These are phyloP conservation scores for Fragilariopsis cylindrus DNA, from an alignment of 108 stramenopile species.

Conservation along the genomic window DNA sequence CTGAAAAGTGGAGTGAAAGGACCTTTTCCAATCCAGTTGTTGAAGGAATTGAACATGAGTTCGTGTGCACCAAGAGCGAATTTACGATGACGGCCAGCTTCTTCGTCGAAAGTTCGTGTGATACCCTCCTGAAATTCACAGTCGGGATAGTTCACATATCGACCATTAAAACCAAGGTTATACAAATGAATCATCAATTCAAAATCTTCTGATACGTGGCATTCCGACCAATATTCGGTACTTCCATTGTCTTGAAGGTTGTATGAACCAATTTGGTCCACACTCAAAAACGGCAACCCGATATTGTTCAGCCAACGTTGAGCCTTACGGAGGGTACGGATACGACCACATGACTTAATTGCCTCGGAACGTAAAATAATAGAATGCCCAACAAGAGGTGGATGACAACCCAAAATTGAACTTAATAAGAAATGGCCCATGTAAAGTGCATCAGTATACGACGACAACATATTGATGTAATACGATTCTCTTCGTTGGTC, in stretches of 20 bases:
- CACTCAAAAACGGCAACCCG: constrained; percentile 49
- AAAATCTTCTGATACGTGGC: constrained; percentile 61
- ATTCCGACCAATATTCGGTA: constrained; percentile 53
- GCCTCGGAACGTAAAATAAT: constrained; percentile 58
- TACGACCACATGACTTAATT: constrained; percentile 51
- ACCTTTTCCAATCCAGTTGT: constrained; percentile 50
- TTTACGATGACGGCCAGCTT: constrained; percentile 62
- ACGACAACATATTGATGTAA: constrained; percentile 44
- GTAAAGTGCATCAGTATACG: constrained; percentile 57
- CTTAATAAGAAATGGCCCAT: constrained; percentile 53
- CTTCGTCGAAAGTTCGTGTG: constrained; percentile 65
- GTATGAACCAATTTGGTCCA: constrained; percentile 50
- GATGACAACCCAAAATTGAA: constrained; percentile 56
- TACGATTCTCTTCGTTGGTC: constrained; percentile 54
- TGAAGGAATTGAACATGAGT: constrained; percentile 56
- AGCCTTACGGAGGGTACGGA: constrained; percentile 53
- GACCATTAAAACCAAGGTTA: constrained; percentile 60
- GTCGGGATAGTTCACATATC: constrained; percentile 56
- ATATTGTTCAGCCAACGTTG: constrained; percentile 58
- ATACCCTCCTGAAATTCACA: constrained; percentile 63
- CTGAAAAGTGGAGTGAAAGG: constrained; percentile 50
- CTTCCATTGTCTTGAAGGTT: constrained; percentile 40
- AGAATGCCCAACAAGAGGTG: constrained; percentile 63
- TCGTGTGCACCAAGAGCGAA: constrained; percentile 58
- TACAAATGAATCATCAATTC: constrained; percentile 64